Conservation (phyloP, 2,329 filamentous ascomycete species). For the Juglanconis oblonga region DNA sequence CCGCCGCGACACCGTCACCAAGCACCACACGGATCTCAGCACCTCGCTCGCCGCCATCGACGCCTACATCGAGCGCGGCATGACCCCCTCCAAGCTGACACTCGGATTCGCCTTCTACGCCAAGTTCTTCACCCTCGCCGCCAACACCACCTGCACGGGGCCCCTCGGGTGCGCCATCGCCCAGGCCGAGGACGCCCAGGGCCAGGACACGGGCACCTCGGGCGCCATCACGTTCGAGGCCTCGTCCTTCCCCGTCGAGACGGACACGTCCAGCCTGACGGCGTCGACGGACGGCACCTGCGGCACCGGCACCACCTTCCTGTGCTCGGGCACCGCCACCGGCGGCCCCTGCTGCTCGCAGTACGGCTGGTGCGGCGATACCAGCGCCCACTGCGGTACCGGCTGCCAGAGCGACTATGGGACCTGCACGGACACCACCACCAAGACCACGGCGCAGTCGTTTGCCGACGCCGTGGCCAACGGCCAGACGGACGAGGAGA, state of each 20-base stretch:
- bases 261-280: constrained; percentile 17
- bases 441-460: constrained; percentile 23
- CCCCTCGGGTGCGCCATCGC: constrained; percentile 54
- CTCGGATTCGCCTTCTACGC: constrained; percentile 66
- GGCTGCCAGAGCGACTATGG: constrained; percentile 25
- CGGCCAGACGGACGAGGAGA: constrained; percentile 40
- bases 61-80: constrained; percentile 56
- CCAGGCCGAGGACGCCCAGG: constrained; percentile 55
- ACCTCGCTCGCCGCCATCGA: constrained; percentile 53
- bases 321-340: constrained; percentile 15
- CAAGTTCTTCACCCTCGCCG: constrained; percentile 58
- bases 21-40: constrained; percentile 62
- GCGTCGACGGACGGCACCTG: constrained; percentile 19
- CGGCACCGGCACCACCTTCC: constrained; percentile 19
- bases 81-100: constrained; percentile 51
- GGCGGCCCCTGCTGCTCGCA: constrained; percentile 6
- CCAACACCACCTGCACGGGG: constrained; percentile 36
- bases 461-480: constrained; percentile 41
- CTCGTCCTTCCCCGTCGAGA: constrained; percentile 23
- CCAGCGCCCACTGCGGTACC: constrained; percentile 18
- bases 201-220: constrained; percentile 54
- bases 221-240: constrained; percentile 43
- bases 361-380: constrained; percentile 18
- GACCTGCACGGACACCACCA: constrained; percentile 11
- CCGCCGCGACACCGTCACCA: constrained; percentile 61